phyloP scores from a whole-genome alignment of 1,139 yeast genomes.

The Ogataea hybrid region DNA sequence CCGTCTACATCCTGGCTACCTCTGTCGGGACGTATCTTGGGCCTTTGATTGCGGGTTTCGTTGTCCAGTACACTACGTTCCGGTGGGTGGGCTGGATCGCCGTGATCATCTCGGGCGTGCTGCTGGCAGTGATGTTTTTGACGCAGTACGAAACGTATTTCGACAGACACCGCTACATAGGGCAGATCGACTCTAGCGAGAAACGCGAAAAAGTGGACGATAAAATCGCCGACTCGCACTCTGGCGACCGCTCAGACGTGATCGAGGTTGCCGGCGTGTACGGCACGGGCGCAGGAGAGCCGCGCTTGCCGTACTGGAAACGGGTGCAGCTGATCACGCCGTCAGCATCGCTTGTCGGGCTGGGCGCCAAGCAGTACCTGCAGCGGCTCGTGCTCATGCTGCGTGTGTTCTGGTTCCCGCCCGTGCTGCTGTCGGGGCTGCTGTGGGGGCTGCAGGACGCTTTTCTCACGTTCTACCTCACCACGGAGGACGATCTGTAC shows the following conservation, averaged over 20 bases:
- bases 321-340: conserved; percentile 64
- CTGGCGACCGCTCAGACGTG: conserved; percentile 4
- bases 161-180: conserved; percentile 50
- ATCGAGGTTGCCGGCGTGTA: conserved; percentile 13
- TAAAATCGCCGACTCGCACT: conserved; percentile 4
- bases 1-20: conserved; percentile 77
- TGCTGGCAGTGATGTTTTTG: conserved; percentile 53
- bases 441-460: conserved; percentile 89
- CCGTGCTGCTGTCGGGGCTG: conserved; percentile 77
- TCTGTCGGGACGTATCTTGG: conserved; percentile 82
- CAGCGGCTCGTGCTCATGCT: conserved; percentile 55
- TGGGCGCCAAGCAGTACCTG: conserved; percentile 68
- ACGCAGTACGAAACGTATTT: conserved; percentile 77
- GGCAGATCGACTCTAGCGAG: conserved; percentile 17
- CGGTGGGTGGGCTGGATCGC: conserved; percentile 88
- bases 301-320: conserved; percentile 46
- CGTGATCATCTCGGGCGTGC: conserved; percentile 63
- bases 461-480: conserved; percentile 73
- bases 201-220: not conserved
- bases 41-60: conserved; percentile 75
- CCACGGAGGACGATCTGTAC: conserved; percentile 74
- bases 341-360: conserved; percentile 61
- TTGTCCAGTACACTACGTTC: conserved; percentile 58
- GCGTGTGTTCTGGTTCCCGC: conserved; percentile 72
- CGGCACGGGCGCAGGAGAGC: conserved; percentile 42